phyloP scores from a whole-genome alignment of 2,329 filamentous ascomycete genomes.

The Huntiella omanensis region DNA sequence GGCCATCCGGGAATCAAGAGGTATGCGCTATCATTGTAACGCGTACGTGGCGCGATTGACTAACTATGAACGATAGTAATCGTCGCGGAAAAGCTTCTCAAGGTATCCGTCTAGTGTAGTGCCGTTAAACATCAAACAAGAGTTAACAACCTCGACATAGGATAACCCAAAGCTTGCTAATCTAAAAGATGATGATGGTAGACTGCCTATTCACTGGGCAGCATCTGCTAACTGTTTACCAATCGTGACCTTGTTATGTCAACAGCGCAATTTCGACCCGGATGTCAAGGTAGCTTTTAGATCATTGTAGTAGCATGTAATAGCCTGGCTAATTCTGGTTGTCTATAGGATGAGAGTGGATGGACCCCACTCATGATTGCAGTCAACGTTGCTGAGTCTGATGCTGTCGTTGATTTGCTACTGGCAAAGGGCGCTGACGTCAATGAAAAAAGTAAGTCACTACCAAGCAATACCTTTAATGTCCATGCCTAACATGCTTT shows the following conservation, averaged over 20 bases:
- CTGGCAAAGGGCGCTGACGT: slow-evolving; percentile 52
- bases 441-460: slow-evolving; percentile 45
- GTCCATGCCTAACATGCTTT: slow-evolving; percentile 11
- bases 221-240: slow-evolving; percentile 61
- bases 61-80: neutral
- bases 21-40: slow-evolving; percentile 28
- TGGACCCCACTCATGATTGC: slow-evolving; percentile 80
- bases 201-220: slow-evolving; percentile 88
- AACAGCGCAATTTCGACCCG: slow-evolving; percentile 58
- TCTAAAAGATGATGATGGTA: slow-evolving; percentile 64
- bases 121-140: neutral
- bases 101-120: neutral
- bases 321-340: neutral
- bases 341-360: slow-evolving; percentile 46
- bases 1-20: slow-evolving; percentile 66
- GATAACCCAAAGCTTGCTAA: slow-evolving; percentile 61
- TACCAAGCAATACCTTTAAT: neutral
- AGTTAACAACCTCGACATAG: slow-evolving; percentile 21
- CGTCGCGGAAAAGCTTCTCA: slow-evolving; percentile 3
- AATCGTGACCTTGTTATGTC: slow-evolving; percentile 54
- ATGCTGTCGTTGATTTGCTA: slow-evolving; percentile 47
- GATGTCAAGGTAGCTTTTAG: slow-evolving; percentile 46
- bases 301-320: neutral
- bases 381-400: slow-evolving; percentile 52
- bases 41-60: neutral